Percentiles rank a stretch among this genome's conserved stretches.
These are phyloP conservation scores for Podospora pseudoanserina DNA, from an alignment of 495 filamentous ascomycete species.

Conservation along the genomic window DNA sequence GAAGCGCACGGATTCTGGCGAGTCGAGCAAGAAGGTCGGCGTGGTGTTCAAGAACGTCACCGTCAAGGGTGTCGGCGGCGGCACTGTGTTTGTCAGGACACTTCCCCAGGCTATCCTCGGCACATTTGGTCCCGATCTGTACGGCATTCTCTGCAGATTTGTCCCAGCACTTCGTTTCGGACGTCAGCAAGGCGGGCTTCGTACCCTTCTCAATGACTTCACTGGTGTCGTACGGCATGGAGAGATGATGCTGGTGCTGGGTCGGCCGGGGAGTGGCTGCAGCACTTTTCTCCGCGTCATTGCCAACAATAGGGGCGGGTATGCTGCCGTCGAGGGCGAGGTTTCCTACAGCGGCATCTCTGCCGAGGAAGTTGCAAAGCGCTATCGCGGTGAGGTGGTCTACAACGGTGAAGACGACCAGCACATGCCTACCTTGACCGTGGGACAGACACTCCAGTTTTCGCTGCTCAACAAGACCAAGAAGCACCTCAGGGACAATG, in stretches of 20 bases:
- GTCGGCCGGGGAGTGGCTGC: constrained; percentile 75
- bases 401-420: constrained; percentile 81
- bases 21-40: constrained; percentile 77
- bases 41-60: constrained; percentile 78
- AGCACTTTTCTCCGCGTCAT: constrained; percentile 76
- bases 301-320: constrained; percentile 64
- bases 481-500: constrained; percentile 62
- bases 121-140: constrained; percentile 81
- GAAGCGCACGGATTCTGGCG: constrained; percentile 61
- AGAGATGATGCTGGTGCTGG: constrained; percentile 78
- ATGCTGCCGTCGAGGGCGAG: constrained; percentile 65
- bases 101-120: constrained; percentile 75
- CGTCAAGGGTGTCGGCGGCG: constrained; percentile 67
- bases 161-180: constrained; percentile 60
- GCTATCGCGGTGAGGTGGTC: constrained; percentile 76
- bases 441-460: constrained; percentile 78
- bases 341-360: constrained; percentile 75
- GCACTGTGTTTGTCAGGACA: constrained; percentile 66
- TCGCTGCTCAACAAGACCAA: constrained; percentile 80
- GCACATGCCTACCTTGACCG: constrained; percentile 73
- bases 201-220: constrained; percentile 70
- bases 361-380: constrained; percentile 61
- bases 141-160: constrained; percentile 60
- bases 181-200: constrained; percentile 36
- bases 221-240: constrained; percentile 74